Conservation (phyloP, 2,329 filamentous ascomycete species). For the Paraconiothyrium sp. region DNA sequence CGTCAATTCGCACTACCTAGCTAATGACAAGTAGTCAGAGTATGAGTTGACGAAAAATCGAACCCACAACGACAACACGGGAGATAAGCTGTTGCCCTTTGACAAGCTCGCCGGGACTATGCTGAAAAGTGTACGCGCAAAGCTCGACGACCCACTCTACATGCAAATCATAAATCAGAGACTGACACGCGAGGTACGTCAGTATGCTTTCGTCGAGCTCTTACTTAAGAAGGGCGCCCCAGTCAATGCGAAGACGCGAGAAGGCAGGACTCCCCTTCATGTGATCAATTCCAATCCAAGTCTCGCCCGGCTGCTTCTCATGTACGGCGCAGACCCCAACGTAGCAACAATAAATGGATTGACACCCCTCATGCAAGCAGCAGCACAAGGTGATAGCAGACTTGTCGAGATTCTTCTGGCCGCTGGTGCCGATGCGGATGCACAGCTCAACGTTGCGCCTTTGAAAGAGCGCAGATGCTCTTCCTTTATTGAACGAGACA, state of each 20-base stretch:
- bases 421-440: conserved; percentile 8
- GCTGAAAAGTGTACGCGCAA: not conserved
- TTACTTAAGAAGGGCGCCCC: conserved; percentile 8
- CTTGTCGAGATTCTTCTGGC: conserved; percentile 2
- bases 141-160: conserved; percentile 5
- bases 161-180: not conserved
- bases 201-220: not conserved
- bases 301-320: conserved; percentile 2
- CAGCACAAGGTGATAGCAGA: not conserved
- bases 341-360: not conserved
- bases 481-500: conserved; percentile 6
- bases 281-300: not conserved
- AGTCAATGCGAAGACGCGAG: not conserved
- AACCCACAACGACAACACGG: conserved; percentile 8
- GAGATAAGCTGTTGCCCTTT: conserved; percentile 6
- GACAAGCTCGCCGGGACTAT: conserved; percentile 6
- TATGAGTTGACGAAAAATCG: not conserved
- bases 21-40: conserved; percentile 5
- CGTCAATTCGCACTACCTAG: not conserved
- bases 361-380: conserved; percentile 5
- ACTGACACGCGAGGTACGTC: not conserved
- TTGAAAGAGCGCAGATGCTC: not conserved
- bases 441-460: not conserved
- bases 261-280: conserved; percentile 1
- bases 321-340: conserved; percentile 12